Evolutionary conservation across 1,284 basidiomycete genomes (phyloP), one percentile per base, ranked within the genome.

Genomic region (Ceraceosorus guamensis): DNA sequence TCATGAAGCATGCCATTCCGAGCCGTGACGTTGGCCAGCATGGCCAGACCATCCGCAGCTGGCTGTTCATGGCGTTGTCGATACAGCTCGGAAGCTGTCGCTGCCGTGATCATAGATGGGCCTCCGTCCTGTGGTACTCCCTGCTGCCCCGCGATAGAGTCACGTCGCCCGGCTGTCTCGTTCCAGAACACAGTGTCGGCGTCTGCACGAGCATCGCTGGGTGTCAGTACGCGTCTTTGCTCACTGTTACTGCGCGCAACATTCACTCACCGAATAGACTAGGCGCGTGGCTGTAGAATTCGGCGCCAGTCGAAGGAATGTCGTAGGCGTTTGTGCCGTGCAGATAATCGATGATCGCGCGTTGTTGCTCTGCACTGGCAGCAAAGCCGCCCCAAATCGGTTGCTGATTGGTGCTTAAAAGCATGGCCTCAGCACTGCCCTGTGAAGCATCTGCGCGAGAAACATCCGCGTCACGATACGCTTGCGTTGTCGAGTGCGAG

Each of bases 111-210:
- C 31, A 14, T 34, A n/a, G 49, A 32, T 37, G 49, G 18, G 31
- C 30, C n/a, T 16, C 49, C 5, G 49, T 55, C 18, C 8, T 10
- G 18, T 50, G 39, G 24, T 50, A 34, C 18, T 50, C 7, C 30
- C 44, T 7, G 18, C 30, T 46, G 44, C 18, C 30, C 44, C 24
- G 2, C 14, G 24, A n/a, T n/a, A 34, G 11, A 10, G 50, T 41
- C 24, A 16, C 37, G 16, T 11, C 31, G 33, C 30, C 47, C 50
- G 4, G 60, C 62, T 32, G 66, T 67, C 32, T 69, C 67, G 55
- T 69, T 69, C 67, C 67, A 69, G 55, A 65, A 69, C 49, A 67
- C 66, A 31, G 60, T 61, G 49, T 69, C 67, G 46, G 66, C 61
- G 50, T 69, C 67, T 41, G 37, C 39, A 10, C 10, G 10, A 43